Evolutionary conservation across 495 filamentous ascomycete species (phyloP), one percentile per base, ranked within the genome.

Genomic region (Talaromyces proteolyticus): DNA sequence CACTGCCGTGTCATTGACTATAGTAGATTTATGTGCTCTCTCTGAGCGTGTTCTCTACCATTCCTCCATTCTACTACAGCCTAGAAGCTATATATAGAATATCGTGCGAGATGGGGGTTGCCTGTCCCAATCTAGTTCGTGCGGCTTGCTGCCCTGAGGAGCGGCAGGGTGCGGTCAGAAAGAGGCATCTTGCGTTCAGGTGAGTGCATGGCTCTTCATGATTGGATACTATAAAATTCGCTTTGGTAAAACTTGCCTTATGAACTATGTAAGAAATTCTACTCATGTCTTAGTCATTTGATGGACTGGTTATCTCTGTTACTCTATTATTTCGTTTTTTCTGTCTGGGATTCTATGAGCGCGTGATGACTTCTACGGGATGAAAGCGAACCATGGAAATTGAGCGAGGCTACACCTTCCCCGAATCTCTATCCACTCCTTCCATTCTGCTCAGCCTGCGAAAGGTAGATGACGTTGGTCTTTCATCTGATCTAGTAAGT

Each of bases 381-480:
- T 29, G 26, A 29, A 29, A 29, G 26, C 26, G 26, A 29, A 29
- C 26, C 26, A 29, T 12, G 26, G 26, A 29, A 29, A 29, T 29
- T 29, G 26, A 29, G 26, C 26, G 26, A 29, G 26, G 26, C 42
- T 44, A 22, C 42, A 22, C 21, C 42, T 20, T 44, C 42, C 42
- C 42, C 21, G 42, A 44, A 44, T 24, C 42, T 44, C 42, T 44
- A 44, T 44, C 42, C 21, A 19, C 42, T 19, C 42, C 42, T 44
- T 44, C 42, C 42, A 21, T 44, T 44, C 42, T 44, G 42, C 42
- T 44, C 26, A 29, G 26, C 26, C 26, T 29, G 26, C 26, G 26
- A 29, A 29, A 29, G 26, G 26, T 44, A 44, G 42, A 44, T 22
- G 42, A 44, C 42, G 19, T n/a, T 44, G 10, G 42, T 44, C 42